phyloP scores from a whole-genome alignment of 1,284 basidiomycete species.

The Austroboletus olivaceoglutinosus region DNA sequence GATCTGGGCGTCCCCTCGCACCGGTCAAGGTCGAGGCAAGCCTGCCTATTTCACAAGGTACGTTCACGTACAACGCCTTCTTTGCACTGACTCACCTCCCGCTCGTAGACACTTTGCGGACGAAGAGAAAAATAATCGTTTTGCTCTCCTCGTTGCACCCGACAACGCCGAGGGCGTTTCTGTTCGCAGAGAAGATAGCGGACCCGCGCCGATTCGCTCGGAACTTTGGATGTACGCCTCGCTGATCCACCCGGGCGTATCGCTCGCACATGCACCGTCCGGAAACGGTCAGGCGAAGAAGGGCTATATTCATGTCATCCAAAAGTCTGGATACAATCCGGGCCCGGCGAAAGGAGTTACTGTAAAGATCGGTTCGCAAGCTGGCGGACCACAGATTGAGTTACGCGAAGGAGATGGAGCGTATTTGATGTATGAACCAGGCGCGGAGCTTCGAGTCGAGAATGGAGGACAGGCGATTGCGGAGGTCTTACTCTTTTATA shows the following conservation, averaged over 20 bases:
- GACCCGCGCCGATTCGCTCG: slow-evolving; percentile 74
- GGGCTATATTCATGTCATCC: slow-evolving; percentile 70
- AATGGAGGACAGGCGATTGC: slow-evolving; percentile 60
- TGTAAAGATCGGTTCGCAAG: slow-evolving; percentile 46
- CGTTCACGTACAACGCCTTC: not conserved
- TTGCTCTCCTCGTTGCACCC: slow-evolving; percentile 72
- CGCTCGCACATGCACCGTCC: slow-evolving; percentile 50
- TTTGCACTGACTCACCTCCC: not conserved
- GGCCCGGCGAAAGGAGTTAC: slow-evolving; percentile 47
- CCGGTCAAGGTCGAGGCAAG: slow-evolving; percentile 44
- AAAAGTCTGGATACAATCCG: slow-evolving; percentile 74
- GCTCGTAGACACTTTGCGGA: slow-evolving; percentile 67
- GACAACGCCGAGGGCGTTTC: slow-evolving; percentile 53
- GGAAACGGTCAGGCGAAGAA: slow-evolving; percentile 39
- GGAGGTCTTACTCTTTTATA: slow-evolving; percentile 74
- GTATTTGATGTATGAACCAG: slow-evolving; percentile 53
- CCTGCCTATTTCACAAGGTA: slow-evolving; percentile 82
- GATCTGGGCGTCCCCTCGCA: slow-evolving; percentile 78
- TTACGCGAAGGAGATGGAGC: slow-evolving; percentile 69
- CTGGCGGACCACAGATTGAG: slow-evolving; percentile 34
- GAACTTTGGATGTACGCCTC: slow-evolving; percentile 64
- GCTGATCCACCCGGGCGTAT: slow-evolving; percentile 55
- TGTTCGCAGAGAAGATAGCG: slow-evolving; percentile 60
- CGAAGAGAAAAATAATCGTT: slow-evolving; percentile 73
- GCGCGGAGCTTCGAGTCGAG: slow-evolving; percentile 49